Percentiles rank a stretch among this genome's conserved stretches.
Evolutionary conservation across 2,329 filamentous ascomycete genomes (phyloP).

Genomic region (Trichoderma cornu-damae): DNA sequence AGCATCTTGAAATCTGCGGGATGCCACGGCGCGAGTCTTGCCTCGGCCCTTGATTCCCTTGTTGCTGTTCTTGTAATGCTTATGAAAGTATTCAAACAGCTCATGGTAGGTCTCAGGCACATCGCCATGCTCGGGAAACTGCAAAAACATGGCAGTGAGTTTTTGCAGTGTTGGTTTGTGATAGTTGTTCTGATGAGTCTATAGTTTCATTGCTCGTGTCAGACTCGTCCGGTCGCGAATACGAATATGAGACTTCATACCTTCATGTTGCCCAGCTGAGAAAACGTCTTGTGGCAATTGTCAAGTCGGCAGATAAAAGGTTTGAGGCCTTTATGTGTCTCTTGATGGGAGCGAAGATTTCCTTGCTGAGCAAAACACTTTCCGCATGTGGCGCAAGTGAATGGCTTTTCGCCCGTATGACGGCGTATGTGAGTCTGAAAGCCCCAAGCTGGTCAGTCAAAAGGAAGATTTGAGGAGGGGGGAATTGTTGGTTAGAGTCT

Average conservation of each 20-base stretch:
- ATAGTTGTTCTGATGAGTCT: slow-evolving; percentile 93
- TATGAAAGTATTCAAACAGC: slow-evolving; percentile 77
- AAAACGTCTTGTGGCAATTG: slow-evolving; percentile 81
- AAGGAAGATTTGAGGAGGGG: neutral
- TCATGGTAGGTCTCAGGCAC: slow-evolving; percentile 65
- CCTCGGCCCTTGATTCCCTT: slow-evolving; percentile 97
- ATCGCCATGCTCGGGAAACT: slow-evolving; percentile 50
- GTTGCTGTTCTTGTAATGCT: slow-evolving; percentile 95
- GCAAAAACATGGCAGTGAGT: slow-evolving; percentile 66
- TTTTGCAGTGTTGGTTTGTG: slow-evolving; percentile 68
- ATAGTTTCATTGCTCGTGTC: slow-evolving; percentile 8
- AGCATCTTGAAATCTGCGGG: slow-evolving; percentile 29
- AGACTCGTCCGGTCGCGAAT: neutral
- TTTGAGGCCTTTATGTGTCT: slow-evolving; percentile 72
- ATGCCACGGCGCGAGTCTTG: slow-evolving; percentile 65
- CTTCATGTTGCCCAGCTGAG: slow-evolving; percentile 88
- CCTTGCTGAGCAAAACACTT: slow-evolving; percentile 82
- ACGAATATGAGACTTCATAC: slow-evolving; percentile 50
- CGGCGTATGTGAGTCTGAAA: slow-evolving; percentile 74
- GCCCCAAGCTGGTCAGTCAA: neutral
- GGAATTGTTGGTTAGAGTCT: slow-evolving; percentile 24
- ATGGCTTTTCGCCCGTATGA: slow-evolving; percentile 84
- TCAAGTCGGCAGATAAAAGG: slow-evolving; percentile 78
- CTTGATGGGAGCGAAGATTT: slow-evolving; percentile 78
- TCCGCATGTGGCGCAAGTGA: slow-evolving; percentile 70